phyloP scores from a whole-genome alignment of 1,284 basidiomycete genomes.

The Ceratobasidium sp. region DNA sequence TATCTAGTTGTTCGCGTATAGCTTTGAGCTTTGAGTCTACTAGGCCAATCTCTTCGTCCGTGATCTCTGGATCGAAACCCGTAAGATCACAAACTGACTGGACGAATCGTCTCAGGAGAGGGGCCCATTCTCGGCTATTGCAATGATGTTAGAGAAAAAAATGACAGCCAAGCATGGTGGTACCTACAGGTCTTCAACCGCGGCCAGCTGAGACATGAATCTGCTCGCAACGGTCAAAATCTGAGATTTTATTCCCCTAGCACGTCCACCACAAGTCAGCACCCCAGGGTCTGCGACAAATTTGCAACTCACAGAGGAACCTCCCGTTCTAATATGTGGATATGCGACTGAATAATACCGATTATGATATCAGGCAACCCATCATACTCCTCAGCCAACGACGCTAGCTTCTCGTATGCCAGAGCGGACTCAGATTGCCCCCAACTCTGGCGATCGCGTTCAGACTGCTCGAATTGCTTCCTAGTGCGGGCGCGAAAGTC shows the following conservation, averaged over 20 bases:
- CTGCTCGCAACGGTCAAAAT: conserved; percentile 61
- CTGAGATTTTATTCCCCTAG: not conserved
- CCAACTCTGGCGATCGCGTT: conserved; percentile 7
- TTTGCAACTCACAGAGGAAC: conserved; percentile 62
- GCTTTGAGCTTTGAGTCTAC: conserved; percentile 60
- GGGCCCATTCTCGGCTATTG: conserved; percentile 20
- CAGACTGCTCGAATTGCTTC: conserved; percentile 31
- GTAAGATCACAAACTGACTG: conserved; percentile 20
- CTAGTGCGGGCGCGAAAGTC: conserved; percentile 67
- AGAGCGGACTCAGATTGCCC: conserved; percentile 29
- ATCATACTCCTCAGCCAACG: conserved; percentile 63
- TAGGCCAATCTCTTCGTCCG: not conserved
- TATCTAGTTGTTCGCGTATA: conserved; percentile 64
- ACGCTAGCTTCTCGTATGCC: conserved; percentile 57
- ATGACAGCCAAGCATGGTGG: not conserved
- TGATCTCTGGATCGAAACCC: conserved; percentile 5
- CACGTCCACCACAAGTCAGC: not conserved
- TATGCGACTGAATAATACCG: conserved; percentile 52
- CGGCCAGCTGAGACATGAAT: conserved; percentile 69
- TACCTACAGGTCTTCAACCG: conserved; percentile 67
- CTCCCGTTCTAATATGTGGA: conserved; percentile 62
- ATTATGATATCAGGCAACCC: conserved; percentile 64
- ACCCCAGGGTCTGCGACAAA: not conserved
- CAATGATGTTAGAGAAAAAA: not conserved
- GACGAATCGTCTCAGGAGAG: conserved; percentile 23